phyloP scores from a whole-genome alignment of 441 rosid genomes.

The Syzygium syzygioides region DNA sequence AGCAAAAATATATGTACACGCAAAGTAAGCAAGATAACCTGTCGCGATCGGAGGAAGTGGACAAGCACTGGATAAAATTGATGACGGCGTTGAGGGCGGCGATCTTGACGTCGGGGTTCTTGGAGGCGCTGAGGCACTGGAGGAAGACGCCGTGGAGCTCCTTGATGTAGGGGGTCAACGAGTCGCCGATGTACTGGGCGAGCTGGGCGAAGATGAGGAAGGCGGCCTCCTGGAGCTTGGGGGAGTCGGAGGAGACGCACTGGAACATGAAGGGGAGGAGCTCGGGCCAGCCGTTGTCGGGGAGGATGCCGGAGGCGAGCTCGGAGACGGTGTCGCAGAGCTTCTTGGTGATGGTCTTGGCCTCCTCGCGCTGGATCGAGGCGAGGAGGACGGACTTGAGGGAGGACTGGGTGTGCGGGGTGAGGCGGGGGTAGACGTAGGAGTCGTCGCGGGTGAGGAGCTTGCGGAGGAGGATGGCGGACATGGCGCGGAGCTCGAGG shows the following conservation, averaged over 20 bases:
- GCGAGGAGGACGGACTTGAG: constrained; percentile 67
- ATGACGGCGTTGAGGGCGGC: constrained; percentile 92
- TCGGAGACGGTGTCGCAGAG: constrained; percentile 92
- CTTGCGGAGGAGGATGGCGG: constrained; percentile 94
- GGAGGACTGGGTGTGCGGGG: constrained; percentile 61
- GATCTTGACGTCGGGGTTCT: constrained; percentile 79
- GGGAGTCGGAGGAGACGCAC: constrained; percentile 77
- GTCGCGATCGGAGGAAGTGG: constrained; percentile 69
- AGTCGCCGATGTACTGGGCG: constrained; percentile 85
- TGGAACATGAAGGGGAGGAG: constrained; percentile 88
- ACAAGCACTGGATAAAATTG: constrained; percentile 83
- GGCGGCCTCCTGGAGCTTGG: constrained; percentile 83
- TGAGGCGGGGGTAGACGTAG: constrained; percentile 80
- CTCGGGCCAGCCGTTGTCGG: constrained; percentile 95
- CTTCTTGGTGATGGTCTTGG: constrained; percentile 78
- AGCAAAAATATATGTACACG: background rate
- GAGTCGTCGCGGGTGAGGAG: constrained; percentile 84
- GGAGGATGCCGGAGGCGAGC: constrained; percentile 79
- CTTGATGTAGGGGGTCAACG: constrained; percentile 68
- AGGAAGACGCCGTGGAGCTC: constrained; percentile 79
- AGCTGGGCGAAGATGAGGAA: constrained; percentile 88
- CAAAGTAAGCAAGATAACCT: constrained; percentile 17
- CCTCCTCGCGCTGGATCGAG: constrained; percentile 66
- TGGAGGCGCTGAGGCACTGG: constrained; percentile 54
- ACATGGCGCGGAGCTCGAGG: constrained; percentile 83